phyloP scores from a whole-genome alignment of 495 filamentous ascomycete genomes.

The Penicillium manginii region DNA sequence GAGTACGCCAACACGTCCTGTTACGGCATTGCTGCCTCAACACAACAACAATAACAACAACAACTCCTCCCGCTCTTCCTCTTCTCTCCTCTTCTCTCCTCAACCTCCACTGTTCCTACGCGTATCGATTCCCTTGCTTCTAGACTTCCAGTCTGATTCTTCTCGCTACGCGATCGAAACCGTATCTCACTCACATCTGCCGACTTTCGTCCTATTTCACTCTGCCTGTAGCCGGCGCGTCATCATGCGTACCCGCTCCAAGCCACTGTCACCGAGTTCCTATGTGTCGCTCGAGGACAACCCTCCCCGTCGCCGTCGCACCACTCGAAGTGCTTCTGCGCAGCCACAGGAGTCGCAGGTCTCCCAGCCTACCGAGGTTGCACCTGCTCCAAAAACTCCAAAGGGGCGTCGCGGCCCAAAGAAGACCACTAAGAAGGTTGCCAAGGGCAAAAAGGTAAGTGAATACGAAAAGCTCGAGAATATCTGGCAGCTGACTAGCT shows the following conservation, averaged over 20 bases:
- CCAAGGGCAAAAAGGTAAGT: constrained; percentile 17
- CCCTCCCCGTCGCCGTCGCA: constrained; percentile 21
- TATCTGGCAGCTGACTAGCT: not conserved
- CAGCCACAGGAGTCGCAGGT: constrained; percentile 21
- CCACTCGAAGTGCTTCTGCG: constrained; percentile 25
- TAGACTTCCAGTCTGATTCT: not conserved
- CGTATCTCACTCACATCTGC: not conserved
- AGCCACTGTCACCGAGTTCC: constrained; percentile 16
- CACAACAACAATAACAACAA: constrained; percentile 6
- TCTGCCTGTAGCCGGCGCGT: constrained; percentile 2
- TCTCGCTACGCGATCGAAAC: not conserved
- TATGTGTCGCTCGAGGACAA: constrained; percentile 17
- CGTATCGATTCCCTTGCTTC: not conserved
- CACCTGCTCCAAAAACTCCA: constrained; percentile 10
- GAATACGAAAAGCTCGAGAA: not conserved
- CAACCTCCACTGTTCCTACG: not conserved
- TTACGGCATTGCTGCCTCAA: not conserved
- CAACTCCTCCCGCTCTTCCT: constrained; percentile 3
- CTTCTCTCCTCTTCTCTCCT: constrained; percentile 9
- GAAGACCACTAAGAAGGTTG: not conserved
- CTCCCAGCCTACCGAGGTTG: not conserved
- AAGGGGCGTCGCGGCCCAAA: constrained; percentile 13
- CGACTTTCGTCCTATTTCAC: not conserved
- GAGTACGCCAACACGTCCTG: not conserved
- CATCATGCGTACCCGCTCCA: constrained; percentile 23